A percentile compares a stretch with the other conserved stretches of the same genome.
Conservation (phyloP, 805 yeast genomes). For the Starmerella riodocensis region DNA sequence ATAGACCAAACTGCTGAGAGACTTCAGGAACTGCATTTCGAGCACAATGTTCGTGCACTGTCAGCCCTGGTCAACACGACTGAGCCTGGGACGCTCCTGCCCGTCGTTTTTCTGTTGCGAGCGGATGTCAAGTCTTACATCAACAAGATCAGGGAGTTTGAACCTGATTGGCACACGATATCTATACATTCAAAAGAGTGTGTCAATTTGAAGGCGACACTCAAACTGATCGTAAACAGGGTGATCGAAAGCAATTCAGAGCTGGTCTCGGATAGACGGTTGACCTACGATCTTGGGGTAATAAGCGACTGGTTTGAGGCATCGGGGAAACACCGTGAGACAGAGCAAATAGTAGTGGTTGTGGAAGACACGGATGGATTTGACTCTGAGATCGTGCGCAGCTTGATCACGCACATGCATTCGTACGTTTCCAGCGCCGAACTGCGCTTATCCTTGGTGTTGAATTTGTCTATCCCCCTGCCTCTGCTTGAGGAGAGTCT, state of each 20-base stretch:
- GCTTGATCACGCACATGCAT: constrained; percentile 25
- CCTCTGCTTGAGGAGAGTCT: constrained; percentile 28
- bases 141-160: neutral
- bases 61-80: neutral
- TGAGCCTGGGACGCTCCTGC: constrained; percentile 1
- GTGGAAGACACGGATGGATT: constrained; percentile 32
- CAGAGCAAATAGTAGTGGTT: constrained; percentile 21
- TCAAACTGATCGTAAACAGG: constrained; percentile 26
- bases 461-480: constrained; percentile 29
- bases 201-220: constrained; percentile 25
- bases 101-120: constrained; percentile 6
- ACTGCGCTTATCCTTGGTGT: constrained; percentile 27
- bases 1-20: neutral
- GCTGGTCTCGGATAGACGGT: constrained; percentile 24
- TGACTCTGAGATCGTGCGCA: constrained; percentile 23
- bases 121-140: constrained; percentile 8
- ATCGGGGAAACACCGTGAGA: constrained; percentile 1
- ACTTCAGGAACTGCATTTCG: neutral
- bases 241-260: constrained; percentile 22
- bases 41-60: neutral
- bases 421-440: constrained; percentile 21
- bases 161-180: constrained; percentile 17
- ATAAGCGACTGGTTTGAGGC: constrained; percentile 26
- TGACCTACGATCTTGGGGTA: constrained; percentile 29
- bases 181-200: constrained; percentile 28